phyloP scores from a whole-genome alignment of 768 basidiomycete species.

The Tulasnella sp. region DNA sequence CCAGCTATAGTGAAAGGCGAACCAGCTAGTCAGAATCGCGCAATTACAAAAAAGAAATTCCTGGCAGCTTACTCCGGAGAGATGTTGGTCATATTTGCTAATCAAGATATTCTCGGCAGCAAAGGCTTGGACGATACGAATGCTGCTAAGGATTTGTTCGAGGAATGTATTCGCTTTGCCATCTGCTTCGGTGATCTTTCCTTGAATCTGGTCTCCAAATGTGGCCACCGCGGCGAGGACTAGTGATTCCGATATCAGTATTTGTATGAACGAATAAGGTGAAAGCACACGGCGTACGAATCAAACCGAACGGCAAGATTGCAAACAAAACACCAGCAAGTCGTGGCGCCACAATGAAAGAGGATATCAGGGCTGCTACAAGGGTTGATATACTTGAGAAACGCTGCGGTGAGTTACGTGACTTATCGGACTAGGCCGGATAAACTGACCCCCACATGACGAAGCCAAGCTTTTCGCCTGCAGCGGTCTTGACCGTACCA shows the following conservation, averaged over 20 bases:
- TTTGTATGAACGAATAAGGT: background rate
- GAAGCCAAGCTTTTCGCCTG: conserved; percentile 15
- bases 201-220: background rate
- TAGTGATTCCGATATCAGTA: background rate
- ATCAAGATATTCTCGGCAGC: background rate
- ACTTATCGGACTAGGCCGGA: background rate
- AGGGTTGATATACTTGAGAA: background rate
- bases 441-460: background rate
- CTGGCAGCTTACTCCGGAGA: background rate
- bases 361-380: conserved; percentile 8
- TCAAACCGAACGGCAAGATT: conserved; percentile 11
- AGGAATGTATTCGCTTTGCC: conserved; percentile 2
- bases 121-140: conserved; percentile 10
- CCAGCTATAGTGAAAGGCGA: background rate
- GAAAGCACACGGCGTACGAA: background rate
- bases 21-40: background rate
- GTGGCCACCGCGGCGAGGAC: background rate
- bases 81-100: background rate
- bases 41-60: too few species aligned
- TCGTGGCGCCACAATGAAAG: conserved; percentile 8
- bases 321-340: conserved; percentile 15
- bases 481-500: conserved; percentile 9
- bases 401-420: background rate
- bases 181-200: background rate
- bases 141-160: conserved; percentile 8